Evolutionary conservation across 768 basidiomycete species (phyloP).

Genomic region (Leccinellum luteum): DNA sequence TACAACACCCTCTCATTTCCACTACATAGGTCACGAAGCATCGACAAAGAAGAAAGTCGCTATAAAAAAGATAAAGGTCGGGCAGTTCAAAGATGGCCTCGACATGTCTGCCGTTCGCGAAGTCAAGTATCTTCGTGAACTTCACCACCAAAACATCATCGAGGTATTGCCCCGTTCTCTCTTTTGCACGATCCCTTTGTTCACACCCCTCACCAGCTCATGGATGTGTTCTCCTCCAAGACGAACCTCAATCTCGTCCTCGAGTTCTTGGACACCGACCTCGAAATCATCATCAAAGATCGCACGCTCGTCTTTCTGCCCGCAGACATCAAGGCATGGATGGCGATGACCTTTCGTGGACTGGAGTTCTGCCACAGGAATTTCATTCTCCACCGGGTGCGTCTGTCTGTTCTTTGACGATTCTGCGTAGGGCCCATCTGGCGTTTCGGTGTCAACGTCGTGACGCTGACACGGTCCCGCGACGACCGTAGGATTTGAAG

Average conservation of each 20-base stretch:
- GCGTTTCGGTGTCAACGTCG: conserved; percentile 1
- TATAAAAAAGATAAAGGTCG: conserved; percentile 98
- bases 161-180: conserved; percentile 49
- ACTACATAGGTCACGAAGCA: conserved; percentile 68
- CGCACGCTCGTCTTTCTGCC: conserved; percentile 87
- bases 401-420: conserved; percentile 21
- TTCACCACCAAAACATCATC: conserved; percentile 93
- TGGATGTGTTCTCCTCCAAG: conserved; percentile 96
- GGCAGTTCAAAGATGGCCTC: conserved; percentile 95
- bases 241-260: conserved; percentile 96
- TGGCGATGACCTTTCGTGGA: conserved; percentile 96
- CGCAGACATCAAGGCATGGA: conserved; percentile 98
- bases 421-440: conserved; percentile 9
- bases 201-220: conserved; percentile 53
- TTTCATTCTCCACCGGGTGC: conserved; percentile 88
- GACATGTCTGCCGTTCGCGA: conserved; percentile 99
- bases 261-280: conserved; percentile 93
- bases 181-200: background rate
- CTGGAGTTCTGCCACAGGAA: conserved; percentile 98
- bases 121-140: conserved; percentile 93
- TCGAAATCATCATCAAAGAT: conserved; percentile 97
- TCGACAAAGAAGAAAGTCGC: conserved; percentile 83
- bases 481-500: conserved; percentile 76
- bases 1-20: conserved; percentile 1
- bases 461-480: conserved; percentile 10